Base-by-base conservation (phyloP, 2,329 filamentous ascomycete species). In the Aureobasidium vineae region DNA sequence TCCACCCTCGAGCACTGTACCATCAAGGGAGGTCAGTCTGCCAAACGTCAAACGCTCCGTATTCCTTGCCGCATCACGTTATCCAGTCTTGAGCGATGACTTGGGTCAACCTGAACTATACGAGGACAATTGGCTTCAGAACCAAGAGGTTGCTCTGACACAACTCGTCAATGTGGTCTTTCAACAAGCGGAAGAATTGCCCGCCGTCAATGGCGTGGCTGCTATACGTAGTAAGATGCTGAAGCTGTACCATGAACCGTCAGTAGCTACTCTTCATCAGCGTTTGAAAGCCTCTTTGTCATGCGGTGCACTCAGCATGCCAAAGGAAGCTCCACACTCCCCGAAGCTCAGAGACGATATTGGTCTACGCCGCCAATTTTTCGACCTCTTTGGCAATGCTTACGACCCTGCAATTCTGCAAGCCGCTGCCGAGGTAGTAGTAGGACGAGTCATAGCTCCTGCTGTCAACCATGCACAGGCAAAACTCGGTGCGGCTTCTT, bases 91-190 rank as follows among this genome's bases (percentile, higher is more conserved):
- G 4, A 71, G 74, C 0, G 84, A 87, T 67, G 80, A 86, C 69
- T 77, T 88, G 31, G 75, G 78, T 2, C 81, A 82, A 56, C 80
- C 85, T n/a, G 79, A 83, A 63, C 78, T 88, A 69, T 88, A 88
- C 72, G 85, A 88, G 71, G 85, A 88, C 53, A 79, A 83, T 66
- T 88, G 86, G 86, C 81, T 88, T 43, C 79, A 78, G 15, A 83
- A 88, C 68, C 86, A 88, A 71, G 86, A 88, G 71, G 77, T 84
- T 26, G 82, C 84, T 43, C 82, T 88, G 52, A 85, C 85, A 0
- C 85, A 88, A 71, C 77, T 88, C 7, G 73, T 85, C 54, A 89
- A 88, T 72, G 77, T 78, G 16, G 75, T 87, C 56, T 85, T 87
- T 70, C 74, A 80, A 41, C 73, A 78, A 5, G 74, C 77, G 0